Conservation (phyloP, 2,329 filamentous ascomycete genomes). For the Venturia asperata region DNA sequence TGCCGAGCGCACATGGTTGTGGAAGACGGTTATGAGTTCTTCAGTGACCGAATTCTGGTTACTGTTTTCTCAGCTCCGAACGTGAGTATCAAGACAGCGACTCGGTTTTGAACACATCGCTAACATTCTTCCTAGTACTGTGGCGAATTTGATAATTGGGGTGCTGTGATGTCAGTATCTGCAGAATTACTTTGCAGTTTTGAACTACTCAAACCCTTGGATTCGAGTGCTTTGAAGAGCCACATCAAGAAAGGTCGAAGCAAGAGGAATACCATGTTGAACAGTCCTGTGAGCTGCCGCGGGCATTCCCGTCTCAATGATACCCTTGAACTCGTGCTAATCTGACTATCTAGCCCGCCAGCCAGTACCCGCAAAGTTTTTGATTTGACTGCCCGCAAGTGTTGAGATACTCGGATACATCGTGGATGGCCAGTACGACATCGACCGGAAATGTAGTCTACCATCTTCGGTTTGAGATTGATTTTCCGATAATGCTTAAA, state of each 20-base stretch:
- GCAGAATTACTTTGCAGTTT: constrained; percentile 92
- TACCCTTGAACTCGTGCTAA: constrained; percentile 26
- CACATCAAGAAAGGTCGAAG: constrained; percentile 98
- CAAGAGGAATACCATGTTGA: constrained; percentile 89
- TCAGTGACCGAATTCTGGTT: constrained; percentile 87
- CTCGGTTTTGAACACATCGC: constrained; percentile 2
- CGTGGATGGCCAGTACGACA: not conserved
- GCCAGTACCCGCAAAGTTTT: constrained; percentile 46
- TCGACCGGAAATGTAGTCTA: not conserved
- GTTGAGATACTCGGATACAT: not conserved
- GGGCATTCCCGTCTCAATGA: not conserved
- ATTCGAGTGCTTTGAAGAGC: constrained; percentile 92
- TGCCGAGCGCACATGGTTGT: constrained; percentile 99
- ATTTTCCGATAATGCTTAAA: not conserved
- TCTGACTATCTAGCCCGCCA: constrained; percentile 37
- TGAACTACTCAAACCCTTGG: constrained; percentile 89
- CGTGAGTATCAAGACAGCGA: constrained; percentile 50
- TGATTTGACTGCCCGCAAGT: constrained; percentile 27
- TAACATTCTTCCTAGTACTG: constrained; percentile 63
- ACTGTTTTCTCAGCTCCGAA: constrained; percentile 98
- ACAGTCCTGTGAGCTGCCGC: constrained; percentile 75
- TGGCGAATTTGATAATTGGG: constrained; percentile 98
- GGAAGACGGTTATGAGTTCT: constrained; percentile 98
- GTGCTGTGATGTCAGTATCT: constrained; percentile 96
- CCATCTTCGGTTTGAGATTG: not conserved